phyloP scores from a whole-genome alignment of 345 rosid species.

The Nasturtium officinale region DNA sequence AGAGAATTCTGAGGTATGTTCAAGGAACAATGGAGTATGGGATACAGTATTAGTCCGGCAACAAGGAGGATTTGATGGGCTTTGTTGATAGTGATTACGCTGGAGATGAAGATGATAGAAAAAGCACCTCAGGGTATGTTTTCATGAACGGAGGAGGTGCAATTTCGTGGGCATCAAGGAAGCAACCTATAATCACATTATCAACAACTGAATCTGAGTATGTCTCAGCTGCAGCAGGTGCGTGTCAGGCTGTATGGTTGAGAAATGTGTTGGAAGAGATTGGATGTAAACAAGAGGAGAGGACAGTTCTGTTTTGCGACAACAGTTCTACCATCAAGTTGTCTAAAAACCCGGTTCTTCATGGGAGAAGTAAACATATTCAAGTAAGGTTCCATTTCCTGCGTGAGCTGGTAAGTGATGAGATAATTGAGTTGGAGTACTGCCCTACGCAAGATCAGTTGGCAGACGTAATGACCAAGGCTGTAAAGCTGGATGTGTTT shows the following conservation, averaged over 20 bases:
- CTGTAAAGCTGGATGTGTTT: too few relatives aligned
- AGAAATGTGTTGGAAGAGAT: fast-evolving
- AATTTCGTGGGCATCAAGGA: too few relatives aligned
- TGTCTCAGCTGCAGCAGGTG: background rate
- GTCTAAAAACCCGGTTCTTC: background rate
- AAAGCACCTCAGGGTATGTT: too few relatives aligned
- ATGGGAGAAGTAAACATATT: background rate
- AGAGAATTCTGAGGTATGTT: too few relatives aligned
- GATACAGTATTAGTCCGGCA: too few relatives aligned
- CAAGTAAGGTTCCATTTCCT: background rate
- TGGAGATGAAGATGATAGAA: fast-evolving
- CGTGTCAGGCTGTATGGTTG: background rate
- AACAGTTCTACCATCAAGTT: background rate
- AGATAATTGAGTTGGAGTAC: too few relatives aligned
- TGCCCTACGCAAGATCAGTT: background rate
- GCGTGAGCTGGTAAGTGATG: background rate
- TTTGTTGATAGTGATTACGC: background rate
- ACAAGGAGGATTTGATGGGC: too few relatives aligned
- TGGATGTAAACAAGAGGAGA: background rate
- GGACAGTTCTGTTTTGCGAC: background rate
- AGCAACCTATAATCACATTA: too few relatives aligned
- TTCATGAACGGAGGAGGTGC: too few relatives aligned
- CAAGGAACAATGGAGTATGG: too few relatives aligned
- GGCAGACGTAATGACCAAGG: background rate
- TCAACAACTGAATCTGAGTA: background rate